phyloP scores from a whole-genome alignment of 2,329 filamentous ascomycete species.

The Fusarium domesticum region DNA sequence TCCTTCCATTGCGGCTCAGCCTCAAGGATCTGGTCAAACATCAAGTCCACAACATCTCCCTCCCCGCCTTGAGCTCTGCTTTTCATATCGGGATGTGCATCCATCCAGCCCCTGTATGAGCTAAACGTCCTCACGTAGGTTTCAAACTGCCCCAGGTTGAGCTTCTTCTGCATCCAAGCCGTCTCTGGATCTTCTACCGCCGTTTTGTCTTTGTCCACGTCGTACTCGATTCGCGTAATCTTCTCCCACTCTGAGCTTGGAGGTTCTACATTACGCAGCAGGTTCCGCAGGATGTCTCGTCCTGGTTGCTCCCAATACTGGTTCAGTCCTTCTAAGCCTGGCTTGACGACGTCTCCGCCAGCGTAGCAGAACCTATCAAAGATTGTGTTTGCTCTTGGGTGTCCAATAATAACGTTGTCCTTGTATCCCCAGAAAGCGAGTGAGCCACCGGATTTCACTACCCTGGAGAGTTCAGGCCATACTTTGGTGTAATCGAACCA shows the following conservation, averaged over 20 bases:
- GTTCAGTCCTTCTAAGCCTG: slow-evolving; percentile 50
- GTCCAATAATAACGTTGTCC: slow-evolving; percentile 57
- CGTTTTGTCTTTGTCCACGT: slow-evolving; percentile 46
- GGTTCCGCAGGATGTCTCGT: slow-evolving; percentile 50
- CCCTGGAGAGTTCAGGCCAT: slow-evolving; percentile 54
- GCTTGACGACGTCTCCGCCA: slow-evolving; percentile 39
- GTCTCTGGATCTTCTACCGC: slow-evolving; percentile 32
- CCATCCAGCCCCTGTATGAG: slow-evolving; percentile 56
- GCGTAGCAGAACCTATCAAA: slow-evolving; percentile 56
- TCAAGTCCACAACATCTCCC: slow-evolving; percentile 60
- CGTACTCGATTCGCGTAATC: slow-evolving; percentile 53
- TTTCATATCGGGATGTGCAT: slow-evolving; percentile 49
- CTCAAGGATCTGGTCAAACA: slow-evolving; percentile 57
- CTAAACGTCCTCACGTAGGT: slow-evolving; percentile 62
- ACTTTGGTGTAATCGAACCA: slow-evolving; percentile 60
- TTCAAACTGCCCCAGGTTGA: slow-evolving; percentile 57
- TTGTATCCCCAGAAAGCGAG: slow-evolving; percentile 67
- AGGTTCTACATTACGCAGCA: slow-evolving; percentile 50
- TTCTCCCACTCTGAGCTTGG: slow-evolving; percentile 51
- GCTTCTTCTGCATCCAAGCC: slow-evolving; percentile 50
- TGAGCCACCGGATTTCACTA: slow-evolving; percentile 53
- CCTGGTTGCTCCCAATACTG: slow-evolving; percentile 62
- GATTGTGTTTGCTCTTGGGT: slow-evolving; percentile 49
- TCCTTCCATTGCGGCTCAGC: slow-evolving; percentile 52
- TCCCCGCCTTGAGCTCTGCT: slow-evolving; percentile 51